phyloP scores from a whole-genome alignment of 306 rosid genomes.

The Sicyos edulis region DNA sequence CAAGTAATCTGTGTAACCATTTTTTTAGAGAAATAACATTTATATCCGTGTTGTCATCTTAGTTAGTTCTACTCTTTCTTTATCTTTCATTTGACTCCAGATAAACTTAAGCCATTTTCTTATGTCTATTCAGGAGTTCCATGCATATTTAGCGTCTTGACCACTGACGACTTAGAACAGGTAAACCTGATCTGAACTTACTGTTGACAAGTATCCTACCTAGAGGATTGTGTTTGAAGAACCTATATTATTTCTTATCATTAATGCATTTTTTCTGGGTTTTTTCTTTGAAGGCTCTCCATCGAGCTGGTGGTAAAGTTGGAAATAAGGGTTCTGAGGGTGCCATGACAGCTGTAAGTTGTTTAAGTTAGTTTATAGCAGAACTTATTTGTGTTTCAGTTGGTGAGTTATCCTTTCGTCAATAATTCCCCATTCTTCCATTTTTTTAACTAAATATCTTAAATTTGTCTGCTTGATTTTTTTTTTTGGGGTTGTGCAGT shows the following conservation, averaged over 20 bases:
- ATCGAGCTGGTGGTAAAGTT: constrained; percentile 92
- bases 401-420: not conserved
- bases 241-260: constrained; percentile 21
- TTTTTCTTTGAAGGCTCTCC: constrained; percentile 49
- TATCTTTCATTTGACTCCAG: constrained; percentile 16
- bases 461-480: not conserved
- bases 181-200: constrained; percentile 30
- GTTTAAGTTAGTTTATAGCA: constrained; percentile 8
- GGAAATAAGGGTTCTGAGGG: constrained; percentile 94
- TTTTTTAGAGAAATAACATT: not conserved
- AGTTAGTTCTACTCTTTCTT: not conserved
- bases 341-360: constrained; percentile 93
- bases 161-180: constrained; percentile 88
- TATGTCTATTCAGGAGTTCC: constrained; percentile 62
- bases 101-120: constrained; percentile 23
- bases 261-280: constrained; percentile 7
- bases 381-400: constrained; percentile 2
- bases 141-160: constrained; percentile 79
- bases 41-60: not conserved
- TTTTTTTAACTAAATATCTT: not conserved
- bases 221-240: not conserved
- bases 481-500: not conserved
- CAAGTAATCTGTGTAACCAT: constrained; percentile 4
- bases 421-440: not conserved
- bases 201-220: not conserved